A percentile compares a stretch with the other conserved stretches of the same genome.
Conservation (phyloP, 768 basidiomycete species). For the Psilocybe azurescens region DNA sequence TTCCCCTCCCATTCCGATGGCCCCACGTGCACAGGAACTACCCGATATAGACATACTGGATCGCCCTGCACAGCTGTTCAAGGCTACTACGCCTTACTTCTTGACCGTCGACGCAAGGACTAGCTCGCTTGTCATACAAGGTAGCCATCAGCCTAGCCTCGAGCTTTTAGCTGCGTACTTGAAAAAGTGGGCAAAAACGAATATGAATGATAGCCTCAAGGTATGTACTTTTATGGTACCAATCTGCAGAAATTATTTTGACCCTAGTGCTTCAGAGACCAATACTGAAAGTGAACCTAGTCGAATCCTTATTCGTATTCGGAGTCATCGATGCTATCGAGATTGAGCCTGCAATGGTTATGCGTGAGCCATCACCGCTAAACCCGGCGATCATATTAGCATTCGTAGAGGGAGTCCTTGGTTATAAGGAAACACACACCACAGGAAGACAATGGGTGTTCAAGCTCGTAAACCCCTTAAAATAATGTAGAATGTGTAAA, state of each 20-base stretch:
- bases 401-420: conserved; percentile 44
- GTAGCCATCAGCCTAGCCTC: conserved; percentile 43
- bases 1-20: conserved; percentile 1
- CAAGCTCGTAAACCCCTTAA: conserved; percentile 21
- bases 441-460: conserved; percentile 36
- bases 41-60: conserved; percentile 33
- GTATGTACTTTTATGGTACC: conserved; percentile 21
- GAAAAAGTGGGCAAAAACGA: conserved; percentile 40
- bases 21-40: conserved; percentile 22
- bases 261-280: conserved; percentile 27
- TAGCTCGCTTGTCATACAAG: conserved; percentile 34
- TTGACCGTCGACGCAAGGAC: conserved; percentile 37
- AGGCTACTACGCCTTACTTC: conserved; percentile 32
- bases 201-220: conserved; percentile 33
- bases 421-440: conserved; percentile 40
- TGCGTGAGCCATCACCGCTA: conserved; percentile 18
- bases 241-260: background rate
- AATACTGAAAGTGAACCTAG: conserved; percentile 34
- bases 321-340: conserved; percentile 39
- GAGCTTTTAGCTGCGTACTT: conserved; percentile 40
- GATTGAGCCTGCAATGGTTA: conserved; percentile 33
- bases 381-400: conserved; percentile 42
- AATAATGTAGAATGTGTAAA: background rate
- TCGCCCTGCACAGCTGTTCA: conserved; percentile 40
- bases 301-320: conserved; percentile 39